Evolutionary conservation across 2,329 filamentous ascomycete species (phyloP).

Genomic region (Alternaria triticina): DNA sequence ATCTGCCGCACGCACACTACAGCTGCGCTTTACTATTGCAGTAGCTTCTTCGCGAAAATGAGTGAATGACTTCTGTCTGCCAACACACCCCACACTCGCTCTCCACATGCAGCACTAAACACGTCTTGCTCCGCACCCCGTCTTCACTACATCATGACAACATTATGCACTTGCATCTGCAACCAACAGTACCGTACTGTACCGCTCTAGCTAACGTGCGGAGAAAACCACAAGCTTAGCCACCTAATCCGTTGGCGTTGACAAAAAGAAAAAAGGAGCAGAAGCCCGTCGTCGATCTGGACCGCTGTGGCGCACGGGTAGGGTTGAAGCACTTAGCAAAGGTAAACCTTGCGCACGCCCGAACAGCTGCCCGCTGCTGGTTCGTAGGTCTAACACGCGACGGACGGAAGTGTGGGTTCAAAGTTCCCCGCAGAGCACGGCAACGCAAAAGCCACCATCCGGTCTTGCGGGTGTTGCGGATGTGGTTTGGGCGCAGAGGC

Average conservation of each 20-base stretch:
- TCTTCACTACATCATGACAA: background rate
- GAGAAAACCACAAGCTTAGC: background rate
- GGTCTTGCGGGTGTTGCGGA: background rate
- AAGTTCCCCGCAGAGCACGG: background rate
- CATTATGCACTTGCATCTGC: background rate
- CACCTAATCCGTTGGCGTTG: background rate
- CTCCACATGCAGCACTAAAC: background rate
- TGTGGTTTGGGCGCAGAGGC: background rate
- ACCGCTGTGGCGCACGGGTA: background rate
- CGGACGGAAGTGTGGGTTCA: background rate
- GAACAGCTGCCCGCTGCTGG: background rate
- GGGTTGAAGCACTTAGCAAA: background rate
- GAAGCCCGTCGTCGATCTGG: background rate
- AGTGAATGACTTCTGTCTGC: background rate
- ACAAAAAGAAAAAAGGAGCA: background rate
- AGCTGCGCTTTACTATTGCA: background rate
- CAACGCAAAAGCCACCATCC: background rate
- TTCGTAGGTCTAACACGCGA: background rate
- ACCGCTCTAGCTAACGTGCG: background rate
- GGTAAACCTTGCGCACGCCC: background rate
- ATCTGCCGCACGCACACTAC: background rate
- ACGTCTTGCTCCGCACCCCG: background rate
- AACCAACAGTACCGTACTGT: background rate
- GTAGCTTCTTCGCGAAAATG: background rate
- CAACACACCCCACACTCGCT: slow-evolving; percentile 3